Conservation (phyloP, 805 yeast genomes). For the Wickerhamiella brachini region DNA sequence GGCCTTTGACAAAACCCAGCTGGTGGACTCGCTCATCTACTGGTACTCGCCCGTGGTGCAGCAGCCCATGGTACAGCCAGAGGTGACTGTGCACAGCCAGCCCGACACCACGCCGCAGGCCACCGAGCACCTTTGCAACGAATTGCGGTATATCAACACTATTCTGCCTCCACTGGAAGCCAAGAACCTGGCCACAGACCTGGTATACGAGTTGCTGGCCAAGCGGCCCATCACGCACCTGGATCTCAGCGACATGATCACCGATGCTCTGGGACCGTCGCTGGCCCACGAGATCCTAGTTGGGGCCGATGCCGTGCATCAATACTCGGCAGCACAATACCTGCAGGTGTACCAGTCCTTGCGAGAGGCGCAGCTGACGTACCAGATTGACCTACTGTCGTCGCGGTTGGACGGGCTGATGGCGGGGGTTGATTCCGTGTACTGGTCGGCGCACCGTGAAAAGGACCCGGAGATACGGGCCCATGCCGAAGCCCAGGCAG, state of each 20-base stretch:
- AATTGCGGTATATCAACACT: slow-evolving; percentile 14
- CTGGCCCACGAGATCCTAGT: slow-evolving; percentile 13
- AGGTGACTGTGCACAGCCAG: neutral
- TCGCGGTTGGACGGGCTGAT: neutral
- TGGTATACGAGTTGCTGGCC: slow-evolving; percentile 9
- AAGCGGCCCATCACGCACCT: slow-evolving; percentile 13
- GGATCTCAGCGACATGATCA: slow-evolving; percentile 17
- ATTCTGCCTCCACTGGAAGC: slow-evolving; percentile 15
- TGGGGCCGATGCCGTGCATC: slow-evolving; percentile 16
- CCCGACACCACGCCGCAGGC: neutral
- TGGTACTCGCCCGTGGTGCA: neutral
- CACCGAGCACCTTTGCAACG: slow-evolving; percentile 7
- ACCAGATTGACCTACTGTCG: slow-evolving; percentile 6
- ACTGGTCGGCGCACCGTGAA: neutral
- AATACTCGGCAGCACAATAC: slow-evolving; percentile 18
- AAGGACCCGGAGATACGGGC: slow-evolving; percentile 6
- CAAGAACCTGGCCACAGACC: slow-evolving; percentile 10
- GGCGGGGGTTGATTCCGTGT: neutral
- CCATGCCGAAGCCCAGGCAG: neutral
- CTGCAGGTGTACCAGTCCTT: slow-evolving; percentile 15
- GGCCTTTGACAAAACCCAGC: slow-evolving; percentile 2
- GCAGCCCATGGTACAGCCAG: neutral
- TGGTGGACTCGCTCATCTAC: neutral
- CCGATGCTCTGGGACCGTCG: slow-evolving; percentile 14
- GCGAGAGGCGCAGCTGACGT: slow-evolving; percentile 14